These are phyloP conservation scores for Penicillium capsulatum DNA, from an alignment of 2,329 filamentous ascomycete genomes.

Conservation along the genomic window DNA sequence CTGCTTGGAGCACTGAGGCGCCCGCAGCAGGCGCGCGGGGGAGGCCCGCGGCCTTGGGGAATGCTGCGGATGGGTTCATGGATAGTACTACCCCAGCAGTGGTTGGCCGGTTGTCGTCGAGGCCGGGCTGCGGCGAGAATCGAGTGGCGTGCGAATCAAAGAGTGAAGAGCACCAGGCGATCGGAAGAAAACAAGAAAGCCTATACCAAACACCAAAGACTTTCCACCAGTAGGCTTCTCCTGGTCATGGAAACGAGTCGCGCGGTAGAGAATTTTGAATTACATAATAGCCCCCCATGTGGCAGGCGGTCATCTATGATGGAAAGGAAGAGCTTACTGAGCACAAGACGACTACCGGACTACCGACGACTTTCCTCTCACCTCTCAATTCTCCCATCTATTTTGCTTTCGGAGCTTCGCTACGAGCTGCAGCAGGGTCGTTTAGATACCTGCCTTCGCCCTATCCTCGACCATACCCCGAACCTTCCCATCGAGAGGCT, in stretches of 20 bases:
- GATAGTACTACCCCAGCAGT: slow-evolving; percentile 19
- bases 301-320: slow-evolving; percentile 1
- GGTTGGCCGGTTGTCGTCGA: slow-evolving; percentile 10
- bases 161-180: not conserved
- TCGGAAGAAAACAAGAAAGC: slow-evolving; percentile 7
- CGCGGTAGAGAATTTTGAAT: slow-evolving; percentile 2
- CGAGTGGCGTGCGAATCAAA: not conserved
- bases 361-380: slow-evolving; percentile 5
- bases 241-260: slow-evolving; percentile 5
- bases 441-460: not conserved
- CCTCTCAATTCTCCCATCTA: not conserved
- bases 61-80: slow-evolving; percentile 41
- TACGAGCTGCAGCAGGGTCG: slow-evolving; percentile 8
- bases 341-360: slow-evolving; percentile 22
- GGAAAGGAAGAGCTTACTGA: slow-evolving; percentile 28
- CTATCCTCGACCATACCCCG: slow-evolving; percentile 2
- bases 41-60: slow-evolving; percentile 43
- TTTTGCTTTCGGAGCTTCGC: slow-evolving; percentile 5
- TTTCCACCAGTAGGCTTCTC: slow-evolving; percentile 18
- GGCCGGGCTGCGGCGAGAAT: slow-evolving; percentile 3
- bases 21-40: slow-evolving; percentile 42
- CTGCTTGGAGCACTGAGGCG: slow-evolving; percentile 39
- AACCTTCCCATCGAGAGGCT: slow-evolving; percentile 11
- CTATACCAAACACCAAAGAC: slow-evolving; percentile 8
- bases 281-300: not conserved